A percentile compares a stretch with the other conserved stretches of the same genome.
Evolutionary conservation across 208 protist species (phyloP).

Genomic region (Trypanosoma brucei): DNA sequence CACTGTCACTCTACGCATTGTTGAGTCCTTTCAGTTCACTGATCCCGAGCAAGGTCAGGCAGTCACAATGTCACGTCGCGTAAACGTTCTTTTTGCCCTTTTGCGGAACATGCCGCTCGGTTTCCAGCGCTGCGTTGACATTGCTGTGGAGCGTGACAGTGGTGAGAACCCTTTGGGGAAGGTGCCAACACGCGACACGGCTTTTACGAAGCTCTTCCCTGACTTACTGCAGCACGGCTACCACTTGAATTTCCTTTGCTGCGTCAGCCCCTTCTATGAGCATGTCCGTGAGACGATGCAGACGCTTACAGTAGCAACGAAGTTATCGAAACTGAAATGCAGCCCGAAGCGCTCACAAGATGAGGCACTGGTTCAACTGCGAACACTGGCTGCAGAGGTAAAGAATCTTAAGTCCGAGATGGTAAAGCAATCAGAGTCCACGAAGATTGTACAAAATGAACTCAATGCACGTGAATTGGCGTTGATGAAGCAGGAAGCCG

Average conservation of each 20-base stretch:
- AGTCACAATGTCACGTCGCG: slow-evolving; percentile 66
- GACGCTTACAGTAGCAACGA: slow-evolving; percentile 55
- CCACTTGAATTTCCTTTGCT: slow-evolving; percentile 62
- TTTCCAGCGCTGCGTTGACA: slow-evolving; percentile 82
- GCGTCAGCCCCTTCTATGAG: slow-evolving; percentile 83
- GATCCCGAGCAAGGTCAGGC: slow-evolving; percentile 74
- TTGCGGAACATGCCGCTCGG: slow-evolving; percentile 68
- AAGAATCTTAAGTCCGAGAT: slow-evolving; percentile 67
- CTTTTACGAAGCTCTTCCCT: slow-evolving; percentile 73
- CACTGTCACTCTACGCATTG: slow-evolving; percentile 70
- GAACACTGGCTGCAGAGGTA: slow-evolving; percentile 72
- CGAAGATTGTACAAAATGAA: slow-evolving; percentile 74
- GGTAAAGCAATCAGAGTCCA: slow-evolving; percentile 53
- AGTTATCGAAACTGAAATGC: slow-evolving; percentile 52
- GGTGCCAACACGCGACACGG: slow-evolving; percentile 75
- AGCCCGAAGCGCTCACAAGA: slow-evolving; percentile 65
- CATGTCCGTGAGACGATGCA: slow-evolving; percentile 65
- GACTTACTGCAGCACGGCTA: slow-evolving; percentile 71
- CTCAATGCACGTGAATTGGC: slow-evolving; percentile 79
- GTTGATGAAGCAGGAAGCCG: slow-evolving; percentile 82
- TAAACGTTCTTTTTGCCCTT: slow-evolving; percentile 71
- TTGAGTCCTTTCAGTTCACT: slow-evolving; percentile 78
- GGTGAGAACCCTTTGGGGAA: slow-evolving; percentile 81
- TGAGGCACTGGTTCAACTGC: slow-evolving; percentile 74
- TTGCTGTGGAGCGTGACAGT: slow-evolving; percentile 80